A percentile compares a stretch with the other conserved stretches of the same genome.
Evolutionary conservation across 305 asterid species (phyloP).

Genomic region (Fraxinus sp.): DNA sequence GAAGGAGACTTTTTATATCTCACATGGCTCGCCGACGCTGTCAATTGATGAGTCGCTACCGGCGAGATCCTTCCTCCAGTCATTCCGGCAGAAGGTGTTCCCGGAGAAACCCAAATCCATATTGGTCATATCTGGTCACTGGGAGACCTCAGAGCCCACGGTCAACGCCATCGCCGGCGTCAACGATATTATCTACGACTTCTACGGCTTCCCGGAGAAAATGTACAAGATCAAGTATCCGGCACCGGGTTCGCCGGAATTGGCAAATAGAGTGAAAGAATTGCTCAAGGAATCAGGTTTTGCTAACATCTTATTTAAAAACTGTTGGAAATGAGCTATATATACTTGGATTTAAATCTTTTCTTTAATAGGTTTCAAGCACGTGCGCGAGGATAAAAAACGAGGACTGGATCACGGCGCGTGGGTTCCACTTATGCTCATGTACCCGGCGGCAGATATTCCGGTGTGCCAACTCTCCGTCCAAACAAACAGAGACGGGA

Average conservation of each 20-base stretch:
- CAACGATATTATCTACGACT: constrained; percentile 61
- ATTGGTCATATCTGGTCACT: constrained; percentile 66
- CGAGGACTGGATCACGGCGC: constrained; percentile 94
- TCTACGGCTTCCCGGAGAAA: constrained; percentile 66
- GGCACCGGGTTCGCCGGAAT: constrained; percentile 78
- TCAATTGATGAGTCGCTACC: constrained; percentile 70
- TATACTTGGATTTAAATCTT: not conserved
- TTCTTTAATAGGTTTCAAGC: constrained; percentile 40
- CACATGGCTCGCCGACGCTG: constrained; percentile 73
- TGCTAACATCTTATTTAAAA: not conserved
- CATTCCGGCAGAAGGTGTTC: constrained; percentile 43
- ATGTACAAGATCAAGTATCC: constrained; percentile 76
- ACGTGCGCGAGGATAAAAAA: constrained; percentile 48
- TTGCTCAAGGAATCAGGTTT: constrained; percentile 45
- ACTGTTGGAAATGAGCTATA: not conserved
- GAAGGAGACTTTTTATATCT: constrained; percentile 56
- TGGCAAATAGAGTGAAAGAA: constrained; percentile 49
- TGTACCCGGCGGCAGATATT: constrained; percentile 78
- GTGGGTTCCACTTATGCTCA: constrained; percentile 86
- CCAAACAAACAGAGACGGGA: constrained; percentile 56
- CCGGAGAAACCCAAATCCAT: constrained; percentile 55
- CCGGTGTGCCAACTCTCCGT: constrained; percentile 88
- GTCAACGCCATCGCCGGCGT: constrained; percentile 58
- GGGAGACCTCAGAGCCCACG: constrained; percentile 76
- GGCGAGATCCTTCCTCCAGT: constrained; percentile 59